These are phyloP conservation scores for Cucurbita maxima DNA, from an alignment of 306 rosid species.

Conservation along the genomic window DNA sequence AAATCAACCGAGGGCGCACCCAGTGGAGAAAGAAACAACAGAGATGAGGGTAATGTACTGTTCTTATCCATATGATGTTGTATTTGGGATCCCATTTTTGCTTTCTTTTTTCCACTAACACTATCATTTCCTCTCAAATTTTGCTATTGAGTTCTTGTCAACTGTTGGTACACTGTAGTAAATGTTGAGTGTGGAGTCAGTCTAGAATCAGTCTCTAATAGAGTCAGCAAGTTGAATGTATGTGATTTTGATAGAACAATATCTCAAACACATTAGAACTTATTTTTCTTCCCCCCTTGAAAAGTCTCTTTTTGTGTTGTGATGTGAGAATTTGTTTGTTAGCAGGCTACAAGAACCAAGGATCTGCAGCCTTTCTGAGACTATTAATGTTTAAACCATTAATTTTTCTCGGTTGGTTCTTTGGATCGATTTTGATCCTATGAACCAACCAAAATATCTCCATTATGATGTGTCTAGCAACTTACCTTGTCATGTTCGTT, in stretches of 20 bases:
- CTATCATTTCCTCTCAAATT: neutral
- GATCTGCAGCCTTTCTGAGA: neutral
- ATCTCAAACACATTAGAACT: neutral
- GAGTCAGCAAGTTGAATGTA: constrained; percentile 2
- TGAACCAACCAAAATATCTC: too few species aligned
- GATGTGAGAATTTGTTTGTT: neutral
- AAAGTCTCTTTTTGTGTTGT: neutral
- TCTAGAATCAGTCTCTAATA: neutral
- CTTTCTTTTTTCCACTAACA: neutral
- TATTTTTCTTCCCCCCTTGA: neutral
- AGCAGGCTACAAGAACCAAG: neutral
- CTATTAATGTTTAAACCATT: neutral
- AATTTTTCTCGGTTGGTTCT: too few species aligned
- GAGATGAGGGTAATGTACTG: constrained; percentile 17
- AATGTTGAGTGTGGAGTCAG: neutral
- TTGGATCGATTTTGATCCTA: too few species aligned
- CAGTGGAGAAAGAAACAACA: constrained; percentile 81
- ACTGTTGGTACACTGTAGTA: neutral
- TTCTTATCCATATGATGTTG: neutral
- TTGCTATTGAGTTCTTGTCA: neutral
- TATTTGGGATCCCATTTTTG: neutral
- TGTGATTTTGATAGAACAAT: neutral
- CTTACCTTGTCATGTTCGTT: too few species aligned
- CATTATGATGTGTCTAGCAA: too few species aligned
- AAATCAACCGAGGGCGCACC: constrained; percentile 79